Evolutionary conservation across 2,329 filamentous ascomycete genomes (phyloP).

Genomic region (Thelonectria discophora): DNA sequence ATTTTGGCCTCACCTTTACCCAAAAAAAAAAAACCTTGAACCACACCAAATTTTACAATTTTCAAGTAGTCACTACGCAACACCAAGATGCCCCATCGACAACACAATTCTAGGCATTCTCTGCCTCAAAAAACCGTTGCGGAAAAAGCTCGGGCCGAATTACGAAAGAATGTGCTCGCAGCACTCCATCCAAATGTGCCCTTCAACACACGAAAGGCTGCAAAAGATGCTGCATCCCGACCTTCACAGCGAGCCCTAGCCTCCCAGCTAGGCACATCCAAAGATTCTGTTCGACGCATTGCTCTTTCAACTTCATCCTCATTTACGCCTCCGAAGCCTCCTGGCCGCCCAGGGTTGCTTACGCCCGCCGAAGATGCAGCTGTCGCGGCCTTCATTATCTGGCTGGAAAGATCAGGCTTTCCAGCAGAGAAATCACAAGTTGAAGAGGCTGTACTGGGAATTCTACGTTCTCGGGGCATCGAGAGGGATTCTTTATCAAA

Average conservation of each 20-base stretch:
- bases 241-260: neutral
- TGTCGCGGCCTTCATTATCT: neutral
- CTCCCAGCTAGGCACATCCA: neutral
- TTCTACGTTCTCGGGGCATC: neutral
- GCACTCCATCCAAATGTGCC: constrained; percentile 2
- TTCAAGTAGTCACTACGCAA: neutral
- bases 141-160: neutral
- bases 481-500: neutral
- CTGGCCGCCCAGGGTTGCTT: neutral
- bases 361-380: neutral
- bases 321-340: neutral
- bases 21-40: neutral
- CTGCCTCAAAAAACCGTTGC: neutral
- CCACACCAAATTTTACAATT: neutral
- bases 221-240: neutral
- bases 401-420: neutral
- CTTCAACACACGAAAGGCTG: neutral
- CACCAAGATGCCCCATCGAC: neutral
- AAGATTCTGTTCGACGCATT: constrained; percentile 3
- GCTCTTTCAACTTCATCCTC: neutral
- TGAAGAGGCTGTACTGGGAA: neutral
- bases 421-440: neutral
- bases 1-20: neutral
- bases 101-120: constrained; percentile 3
- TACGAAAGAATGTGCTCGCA: neutral